Conservation (phyloP, 2,329 filamentous ascomycete genomes). For the Calonectria hawksworthii region DNA sequence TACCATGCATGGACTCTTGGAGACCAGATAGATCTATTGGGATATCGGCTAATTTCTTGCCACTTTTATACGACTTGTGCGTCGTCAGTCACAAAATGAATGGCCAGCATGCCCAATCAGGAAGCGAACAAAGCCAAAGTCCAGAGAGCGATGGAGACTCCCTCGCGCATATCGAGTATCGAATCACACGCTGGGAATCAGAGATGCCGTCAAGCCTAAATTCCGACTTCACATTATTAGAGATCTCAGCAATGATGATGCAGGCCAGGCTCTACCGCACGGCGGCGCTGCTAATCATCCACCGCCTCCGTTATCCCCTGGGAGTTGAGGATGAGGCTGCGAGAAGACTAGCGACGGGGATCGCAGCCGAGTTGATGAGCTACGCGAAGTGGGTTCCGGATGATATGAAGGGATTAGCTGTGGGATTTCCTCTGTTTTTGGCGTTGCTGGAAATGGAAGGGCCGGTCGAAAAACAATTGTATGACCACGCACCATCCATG, state of each 20-base stretch:
- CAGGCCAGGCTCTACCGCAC: neutral
- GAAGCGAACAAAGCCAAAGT: neutral
- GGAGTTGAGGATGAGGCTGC: neutral
- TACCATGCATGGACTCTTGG: neutral
- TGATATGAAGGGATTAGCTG: neutral
- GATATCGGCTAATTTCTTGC: neutral
- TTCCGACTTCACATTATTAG: neutral
- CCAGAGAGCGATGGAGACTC: neutral
- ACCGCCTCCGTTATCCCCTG: neutral
- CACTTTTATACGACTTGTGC: neutral
- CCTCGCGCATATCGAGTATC: neutral
- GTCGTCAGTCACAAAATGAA: neutral
- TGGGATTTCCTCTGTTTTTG: neutral
- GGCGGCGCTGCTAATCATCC: neutral
- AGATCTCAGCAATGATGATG: conserved; percentile 5
- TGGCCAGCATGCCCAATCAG: neutral
- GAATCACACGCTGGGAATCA: neutral
- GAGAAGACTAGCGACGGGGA: neutral
- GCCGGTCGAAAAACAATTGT: neutral
- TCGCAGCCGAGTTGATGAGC: neutral
- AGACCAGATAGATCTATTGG: neutral
- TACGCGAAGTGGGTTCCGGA: neutral
- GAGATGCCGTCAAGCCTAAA: neutral
- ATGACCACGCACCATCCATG: neutral
- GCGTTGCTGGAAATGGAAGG: neutral